These are phyloP conservation scores for Prosopis cineraria DNA, from an alignment of 306 rosid genomes.

Conservation along the genomic window DNA sequence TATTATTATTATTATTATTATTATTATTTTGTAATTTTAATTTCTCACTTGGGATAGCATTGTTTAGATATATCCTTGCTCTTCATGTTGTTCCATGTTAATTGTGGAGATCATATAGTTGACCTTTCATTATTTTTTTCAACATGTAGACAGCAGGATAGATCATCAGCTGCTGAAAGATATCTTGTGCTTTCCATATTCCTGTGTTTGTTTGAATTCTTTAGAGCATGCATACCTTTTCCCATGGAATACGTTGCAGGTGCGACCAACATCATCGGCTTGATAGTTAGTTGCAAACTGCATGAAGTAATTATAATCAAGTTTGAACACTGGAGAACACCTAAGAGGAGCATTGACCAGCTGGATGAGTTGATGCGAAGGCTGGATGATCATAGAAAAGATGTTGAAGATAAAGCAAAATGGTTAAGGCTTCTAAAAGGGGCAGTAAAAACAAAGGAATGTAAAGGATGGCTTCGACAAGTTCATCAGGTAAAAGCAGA, in stretches of 20 bases:
- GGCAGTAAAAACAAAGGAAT: neutral
- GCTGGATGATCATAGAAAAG: neutral
- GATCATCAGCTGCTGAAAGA: neutral
- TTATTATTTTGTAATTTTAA: too few species aligned
- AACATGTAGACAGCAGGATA: neutral
- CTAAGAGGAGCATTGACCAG: too few species aligned
- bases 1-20: too few species aligned
- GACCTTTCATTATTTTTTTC: neutral
- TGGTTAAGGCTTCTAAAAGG: neutral
- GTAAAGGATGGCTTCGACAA: neutral
- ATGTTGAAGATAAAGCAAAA: neutral
- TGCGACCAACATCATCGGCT: too few species aligned
- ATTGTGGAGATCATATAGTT: neutral
- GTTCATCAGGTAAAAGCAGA: neutral
- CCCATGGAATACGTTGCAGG: too few species aligned
- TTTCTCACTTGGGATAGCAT: neutral
- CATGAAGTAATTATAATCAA: too few species aligned
- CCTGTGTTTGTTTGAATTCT: too few species aligned
- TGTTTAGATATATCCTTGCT: neutral
- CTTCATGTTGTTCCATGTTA: neutral
- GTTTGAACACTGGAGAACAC: too few species aligned
- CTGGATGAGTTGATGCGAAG: too few species aligned
- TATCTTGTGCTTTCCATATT: too few species aligned
- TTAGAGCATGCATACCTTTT: too few species aligned
- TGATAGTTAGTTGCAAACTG: too few species aligned